Evolutionary conservation across 2,329 filamentous ascomycete species (phyloP).

Genomic region (Alternaria triticimaculans): DNA sequence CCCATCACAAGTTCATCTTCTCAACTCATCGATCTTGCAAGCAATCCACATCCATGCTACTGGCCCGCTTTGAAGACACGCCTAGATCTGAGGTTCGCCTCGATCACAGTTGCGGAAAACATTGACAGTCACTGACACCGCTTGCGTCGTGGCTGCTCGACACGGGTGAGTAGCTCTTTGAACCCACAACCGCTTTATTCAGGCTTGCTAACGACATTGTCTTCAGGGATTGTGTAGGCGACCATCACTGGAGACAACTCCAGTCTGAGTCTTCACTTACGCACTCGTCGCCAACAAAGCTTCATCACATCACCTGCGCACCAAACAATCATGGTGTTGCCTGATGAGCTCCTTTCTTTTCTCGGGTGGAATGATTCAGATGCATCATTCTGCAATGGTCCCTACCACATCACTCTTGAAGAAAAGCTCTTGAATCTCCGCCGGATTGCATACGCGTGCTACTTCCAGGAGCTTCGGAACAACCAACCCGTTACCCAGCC

Average conservation of each 20-base stretch:
- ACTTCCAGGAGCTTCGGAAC: neutral
- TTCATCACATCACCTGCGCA: neutral
- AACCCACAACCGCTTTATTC: neutral
- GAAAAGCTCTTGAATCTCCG: neutral
- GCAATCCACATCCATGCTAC: neutral
- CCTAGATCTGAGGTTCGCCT: neutral
- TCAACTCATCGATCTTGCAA: neutral
- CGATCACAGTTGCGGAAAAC: neutral
- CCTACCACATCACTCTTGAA: neutral
- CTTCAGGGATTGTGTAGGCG: neutral
- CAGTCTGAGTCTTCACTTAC: neutral
- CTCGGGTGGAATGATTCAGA: neutral
- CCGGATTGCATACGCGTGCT: neutral
- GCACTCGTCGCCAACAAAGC: neutral
- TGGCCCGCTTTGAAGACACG: neutral
- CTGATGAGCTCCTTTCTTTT: neutral
- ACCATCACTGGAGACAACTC: neutral
- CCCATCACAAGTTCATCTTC: neutral
- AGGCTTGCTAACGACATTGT: neutral
- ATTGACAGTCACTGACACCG: neutral
- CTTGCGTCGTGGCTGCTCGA: neutral
- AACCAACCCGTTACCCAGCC: neutral
- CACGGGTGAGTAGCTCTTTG: neutral
- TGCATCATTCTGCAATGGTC: neutral
- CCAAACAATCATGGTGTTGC: neutral